Evolutionary conservation across 2,329 filamentous ascomycete genomes (phyloP), one percentile per base, ranked within the genome.

Genomic region (Westerdykella aurantiaca): DNA sequence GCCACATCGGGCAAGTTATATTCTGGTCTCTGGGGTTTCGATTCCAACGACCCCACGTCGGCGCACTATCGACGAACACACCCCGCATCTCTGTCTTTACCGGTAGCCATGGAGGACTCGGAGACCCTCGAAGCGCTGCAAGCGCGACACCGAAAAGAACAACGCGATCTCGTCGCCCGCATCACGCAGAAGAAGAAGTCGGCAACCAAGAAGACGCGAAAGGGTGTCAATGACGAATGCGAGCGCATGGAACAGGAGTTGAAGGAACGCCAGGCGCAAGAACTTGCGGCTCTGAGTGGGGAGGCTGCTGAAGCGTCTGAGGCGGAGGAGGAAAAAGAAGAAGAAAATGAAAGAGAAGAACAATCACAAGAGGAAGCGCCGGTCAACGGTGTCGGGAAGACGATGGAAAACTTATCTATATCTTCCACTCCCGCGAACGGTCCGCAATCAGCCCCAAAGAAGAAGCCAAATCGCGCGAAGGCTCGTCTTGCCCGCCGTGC

Each of bases 111-210:
- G 34, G 52, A 56, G 12, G 39, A 46, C 1, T 42, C 50, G 31
- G 58, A 62, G 42, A 55, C 53, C 17, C 80, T 93, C 69, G 90
- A 96, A 47, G 82, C 86, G 49, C 72, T 93, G 44, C 83, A 88
- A 57, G 73, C 82, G 31, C 85, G 83, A 38, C 93, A 98, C 66
- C 83, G 88, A 58, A 93, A 88, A 68, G 91, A 98, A 70, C 82
- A 86, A 66, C 84, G 83, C 56, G 91, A 97, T 48, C 77, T 98
- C 21, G 87, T 95, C 66, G 79, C 81, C 40, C 83, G 85, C 47
- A 82, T 94, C 60, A 96, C 88, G 5, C 89, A 85, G 70, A 97
- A 96, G 77, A 98, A 96, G 76, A 97, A 96, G 75, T 85, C 86
- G 55, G 90, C 93, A 13, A 94, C 85, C 38, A 98, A 97, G 71